Evolutionary conservation across 345 rosid genomes (phyloP).

Genomic region (Punica granatum): DNA sequence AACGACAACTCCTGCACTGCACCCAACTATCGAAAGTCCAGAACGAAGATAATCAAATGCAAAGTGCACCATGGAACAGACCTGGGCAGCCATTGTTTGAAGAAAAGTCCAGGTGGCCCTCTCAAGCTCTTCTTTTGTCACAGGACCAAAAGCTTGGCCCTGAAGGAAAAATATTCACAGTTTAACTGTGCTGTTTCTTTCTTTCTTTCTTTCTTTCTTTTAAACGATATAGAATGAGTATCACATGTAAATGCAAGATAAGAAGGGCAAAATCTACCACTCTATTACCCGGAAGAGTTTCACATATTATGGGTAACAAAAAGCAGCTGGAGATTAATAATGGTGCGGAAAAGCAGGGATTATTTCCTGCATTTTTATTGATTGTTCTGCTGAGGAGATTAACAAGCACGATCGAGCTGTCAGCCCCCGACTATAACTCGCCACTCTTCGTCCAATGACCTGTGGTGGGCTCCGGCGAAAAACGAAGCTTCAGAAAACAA

Average conservation of each 20-base stretch:
- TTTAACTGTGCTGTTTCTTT: background rate
- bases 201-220: no score
- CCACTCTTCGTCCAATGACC: background rate
- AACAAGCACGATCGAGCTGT: background rate
- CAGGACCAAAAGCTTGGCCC: slow-evolving; percentile 60
- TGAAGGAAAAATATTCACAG: slow-evolving; percentile 9
- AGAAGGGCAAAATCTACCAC: no score
- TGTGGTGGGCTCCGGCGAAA: background rate
- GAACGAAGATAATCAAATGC: background rate
- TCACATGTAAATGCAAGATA: background rate
- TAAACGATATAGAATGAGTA: background rate
- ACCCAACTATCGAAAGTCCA: background rate
- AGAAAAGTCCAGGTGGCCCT: slow-evolving; percentile 95
- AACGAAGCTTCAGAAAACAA: no score
- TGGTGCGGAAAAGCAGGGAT: no score
- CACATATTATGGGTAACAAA: no score
- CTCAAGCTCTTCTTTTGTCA: slow-evolving; percentile 88
- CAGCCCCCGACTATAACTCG: background rate
- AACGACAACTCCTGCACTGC: background rate
- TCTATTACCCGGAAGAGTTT: no score
- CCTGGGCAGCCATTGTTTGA: slow-evolving; percentile 97
- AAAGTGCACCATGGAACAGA: slow-evolving; percentile 5
- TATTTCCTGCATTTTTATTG: background rate
- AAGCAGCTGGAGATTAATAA: no score
- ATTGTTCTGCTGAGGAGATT: background rate